Conservation (phyloP, 768 basidiomycete genomes). For the Podaxis sp. region DNA sequence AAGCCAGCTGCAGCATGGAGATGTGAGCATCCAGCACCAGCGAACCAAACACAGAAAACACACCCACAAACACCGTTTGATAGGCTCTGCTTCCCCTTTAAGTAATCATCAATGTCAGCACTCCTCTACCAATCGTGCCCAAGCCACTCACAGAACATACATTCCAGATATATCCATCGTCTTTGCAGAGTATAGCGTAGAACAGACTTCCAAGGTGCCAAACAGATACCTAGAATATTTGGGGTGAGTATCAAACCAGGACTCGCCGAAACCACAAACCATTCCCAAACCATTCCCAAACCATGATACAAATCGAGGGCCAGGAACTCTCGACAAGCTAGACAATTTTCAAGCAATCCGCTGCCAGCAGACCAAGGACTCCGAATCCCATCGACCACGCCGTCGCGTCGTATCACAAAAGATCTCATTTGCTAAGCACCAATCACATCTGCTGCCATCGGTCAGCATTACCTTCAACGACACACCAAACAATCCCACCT, state of each 20-base stretch:
- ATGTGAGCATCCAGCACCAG: background rate
- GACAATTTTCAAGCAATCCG: background rate
- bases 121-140: background rate
- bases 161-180: background rate
- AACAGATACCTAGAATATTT: background rate
- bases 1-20: background rate
- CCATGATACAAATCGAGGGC: background rate
- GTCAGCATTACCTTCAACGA: background rate
- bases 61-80: conserved; percentile 6
- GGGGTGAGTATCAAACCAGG: background rate
- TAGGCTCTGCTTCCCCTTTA: conserved; percentile 6
- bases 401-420: background rate
- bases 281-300: background rate
- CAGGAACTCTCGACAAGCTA: background rate
- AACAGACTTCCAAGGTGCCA: background rate
- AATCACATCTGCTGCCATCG: background rate
- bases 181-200: background rate
- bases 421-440: background rate
- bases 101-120: conserved; percentile 5
- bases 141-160: background rate
- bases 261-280: background rate
- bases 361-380: background rate
- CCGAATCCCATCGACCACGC: background rate
- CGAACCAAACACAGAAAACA: conserved; percentile 9
- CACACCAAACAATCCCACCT: background rate